These are phyloP conservation scores for Macaranga tanarius DNA, from an alignment of 441 rosid genomes.

Conservation along the genomic window DNA sequence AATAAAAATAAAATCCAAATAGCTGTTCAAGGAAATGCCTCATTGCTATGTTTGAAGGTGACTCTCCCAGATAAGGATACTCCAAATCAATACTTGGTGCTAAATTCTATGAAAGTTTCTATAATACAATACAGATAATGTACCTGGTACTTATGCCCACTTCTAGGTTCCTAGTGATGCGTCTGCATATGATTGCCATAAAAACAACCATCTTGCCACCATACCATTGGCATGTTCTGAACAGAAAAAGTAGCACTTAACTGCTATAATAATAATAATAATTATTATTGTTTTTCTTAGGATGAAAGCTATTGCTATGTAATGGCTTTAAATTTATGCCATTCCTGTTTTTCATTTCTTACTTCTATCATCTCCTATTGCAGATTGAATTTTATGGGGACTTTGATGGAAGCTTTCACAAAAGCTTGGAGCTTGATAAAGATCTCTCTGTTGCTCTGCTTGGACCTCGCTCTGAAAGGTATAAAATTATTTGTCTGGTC, in stretches of 20 bases:
- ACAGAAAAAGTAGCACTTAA: neutral
- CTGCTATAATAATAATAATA: no score
- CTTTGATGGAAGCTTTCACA: conserved; percentile 81
- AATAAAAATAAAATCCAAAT: no score
- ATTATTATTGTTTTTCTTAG: no score
- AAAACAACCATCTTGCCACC: neutral
- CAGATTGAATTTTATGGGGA: conserved; percentile 92
- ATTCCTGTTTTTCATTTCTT: neutral
- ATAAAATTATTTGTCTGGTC: neutral
- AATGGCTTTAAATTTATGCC: neutral
- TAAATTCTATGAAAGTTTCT: no score
- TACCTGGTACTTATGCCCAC: neutral
- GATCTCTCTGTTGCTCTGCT: conserved; percentile 92
- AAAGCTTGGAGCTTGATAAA: conserved; percentile 78
- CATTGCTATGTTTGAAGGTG: no score
- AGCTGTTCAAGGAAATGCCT: no score
- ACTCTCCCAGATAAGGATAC: no score
- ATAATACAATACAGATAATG: no score
- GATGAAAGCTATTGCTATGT: neutral
- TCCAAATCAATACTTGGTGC: no score
- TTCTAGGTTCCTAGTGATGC: neutral
- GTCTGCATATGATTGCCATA: neutral
- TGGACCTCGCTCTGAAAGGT: conserved; percentile 86
- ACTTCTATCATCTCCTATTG: neutral
- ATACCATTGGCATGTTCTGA: neutral